A percentile compares a stretch with the other conserved stretches of the same genome.
Conservation (phyloP, 306 rosid species). For the Dryas octopetala region DNA sequence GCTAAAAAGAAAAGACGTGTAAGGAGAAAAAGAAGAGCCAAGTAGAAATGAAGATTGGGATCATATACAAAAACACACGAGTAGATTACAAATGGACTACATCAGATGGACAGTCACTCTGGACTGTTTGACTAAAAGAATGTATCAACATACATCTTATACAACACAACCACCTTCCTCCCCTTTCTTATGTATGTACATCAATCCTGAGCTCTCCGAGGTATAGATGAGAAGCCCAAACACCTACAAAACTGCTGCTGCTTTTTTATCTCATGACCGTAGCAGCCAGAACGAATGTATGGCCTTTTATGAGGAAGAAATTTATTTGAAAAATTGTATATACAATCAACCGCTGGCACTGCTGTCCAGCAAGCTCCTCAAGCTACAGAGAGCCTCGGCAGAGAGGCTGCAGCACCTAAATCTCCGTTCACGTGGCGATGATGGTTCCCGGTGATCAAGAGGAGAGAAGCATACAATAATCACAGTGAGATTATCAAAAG, state of each 20-base stretch:
- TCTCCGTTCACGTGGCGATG: slow-evolving; percentile 54
- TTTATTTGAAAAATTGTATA: slow-evolving; percentile 24
- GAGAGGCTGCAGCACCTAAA: slow-evolving; percentile 82
- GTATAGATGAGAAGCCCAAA: background rate
- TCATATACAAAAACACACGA: slow-evolving; percentile 7
- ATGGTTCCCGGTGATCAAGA: slow-evolving; percentile 40
- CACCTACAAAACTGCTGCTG: slow-evolving; percentile 55
- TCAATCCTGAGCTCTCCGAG: slow-evolving; percentile 12
- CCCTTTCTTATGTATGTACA: slow-evolving; percentile 51
- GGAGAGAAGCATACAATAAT: slow-evolving; percentile 70
- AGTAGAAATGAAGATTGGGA: background rate
- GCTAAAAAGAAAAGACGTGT: background rate
- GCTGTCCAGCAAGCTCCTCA: slow-evolving; percentile 79
- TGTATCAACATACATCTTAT: slow-evolving; percentile 27
- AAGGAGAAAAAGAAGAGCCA: too few species aligned
- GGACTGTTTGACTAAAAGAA: slow-evolving; percentile 25
- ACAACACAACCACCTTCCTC: slow-evolving; percentile 41
- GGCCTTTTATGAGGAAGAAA: background rate
- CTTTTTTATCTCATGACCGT: slow-evolving; percentile 48
- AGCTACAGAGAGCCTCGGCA: slow-evolving; percentile 82
- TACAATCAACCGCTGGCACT: slow-evolving; percentile 48
- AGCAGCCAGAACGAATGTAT: slow-evolving; percentile 53
- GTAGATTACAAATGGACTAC: background rate
- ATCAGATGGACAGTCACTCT: slow-evolving; percentile 17
- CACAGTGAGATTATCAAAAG: slow-evolving; percentile 85